phyloP scores from a whole-genome alignment of 331 rosid genomes.

The Cydonia oblonga region DNA sequence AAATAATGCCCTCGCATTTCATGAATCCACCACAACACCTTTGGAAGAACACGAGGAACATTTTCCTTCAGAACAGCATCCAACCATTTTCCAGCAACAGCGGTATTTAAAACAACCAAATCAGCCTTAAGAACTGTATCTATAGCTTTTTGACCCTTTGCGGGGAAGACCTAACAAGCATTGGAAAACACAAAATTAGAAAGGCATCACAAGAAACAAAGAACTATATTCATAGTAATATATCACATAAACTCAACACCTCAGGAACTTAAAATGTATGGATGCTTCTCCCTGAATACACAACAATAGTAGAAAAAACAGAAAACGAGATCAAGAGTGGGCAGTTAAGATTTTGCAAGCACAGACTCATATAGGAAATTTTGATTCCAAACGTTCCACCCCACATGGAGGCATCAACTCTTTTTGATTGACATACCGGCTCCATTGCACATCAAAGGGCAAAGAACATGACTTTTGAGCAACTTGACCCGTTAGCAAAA shows the following conservation, averaged over 20 bases:
- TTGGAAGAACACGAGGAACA: slow-evolving; percentile 66
- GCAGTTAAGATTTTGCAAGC: background rate
- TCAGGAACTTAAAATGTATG: background rate
- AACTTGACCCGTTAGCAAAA: background rate
- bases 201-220: background rate
- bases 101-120: slow-evolving; percentile 81
- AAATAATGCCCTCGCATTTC: slow-evolving; percentile 98
- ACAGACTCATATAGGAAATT: background rate
- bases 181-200: slow-evolving; percentile 15
- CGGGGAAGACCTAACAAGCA: slow-evolving; percentile 51
- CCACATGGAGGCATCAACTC: background rate
- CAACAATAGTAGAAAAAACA: background rate
- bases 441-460: background rate
- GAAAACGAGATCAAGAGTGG: background rate
- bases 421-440: background rate
- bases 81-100: slow-evolving; percentile 98
- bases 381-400: background rate
- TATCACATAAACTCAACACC: background rate
- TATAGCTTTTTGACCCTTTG: slow-evolving; percentile 64
- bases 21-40: slow-evolving; percentile 98
- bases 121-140: slow-evolving; percentile 73
- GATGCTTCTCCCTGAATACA: background rate
- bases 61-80: slow-evolving; percentile 77
- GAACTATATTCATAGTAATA: background rate
- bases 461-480: background rate